Conservation (phyloP, 306 rosid species). For the Gillenia trifoliata region DNA sequence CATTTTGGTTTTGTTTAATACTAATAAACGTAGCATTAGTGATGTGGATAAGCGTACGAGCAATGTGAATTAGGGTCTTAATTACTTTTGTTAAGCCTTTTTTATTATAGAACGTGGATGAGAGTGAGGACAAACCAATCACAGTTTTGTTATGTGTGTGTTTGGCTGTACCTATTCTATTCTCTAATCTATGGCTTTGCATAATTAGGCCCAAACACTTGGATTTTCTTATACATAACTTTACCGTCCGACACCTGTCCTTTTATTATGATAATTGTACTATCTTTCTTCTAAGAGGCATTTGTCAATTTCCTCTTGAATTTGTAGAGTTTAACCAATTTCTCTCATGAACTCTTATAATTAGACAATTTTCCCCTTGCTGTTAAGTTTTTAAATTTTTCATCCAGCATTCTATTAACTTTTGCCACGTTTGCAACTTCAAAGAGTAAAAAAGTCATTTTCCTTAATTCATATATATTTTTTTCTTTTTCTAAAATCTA, state of each 20-base stretch:
- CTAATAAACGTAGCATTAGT: slow-evolving; percentile 1
- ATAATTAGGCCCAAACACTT: slow-evolving; percentile 18
- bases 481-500: too few species aligned
- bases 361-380: too few species aligned
- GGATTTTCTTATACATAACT: slow-evolving; percentile 21
- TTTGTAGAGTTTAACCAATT: too few species aligned
- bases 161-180: slow-evolving; percentile 22
- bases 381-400: too few species aligned
- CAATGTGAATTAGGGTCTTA: background rate
- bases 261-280: background rate
- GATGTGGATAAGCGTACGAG: slow-evolving; percentile 31
- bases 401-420: too few species aligned
- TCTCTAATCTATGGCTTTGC: background rate
- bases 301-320: too few species aligned
- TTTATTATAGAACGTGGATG: slow-evolving; percentile 26
- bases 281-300: background rate
- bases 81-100: slow-evolving; percentile 6
- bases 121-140: slow-evolving; percentile 51
- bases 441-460: too few species aligned
- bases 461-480: too few species aligned
- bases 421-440: too few species aligned
- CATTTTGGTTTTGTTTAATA: background rate
- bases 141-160: slow-evolving; percentile 37
- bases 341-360: too few species aligned
- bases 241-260: slow-evolving; percentile 35